Base-by-base conservation (phyloP, 345 rosid genomes). In the Atalantia buxifolia region DNA sequence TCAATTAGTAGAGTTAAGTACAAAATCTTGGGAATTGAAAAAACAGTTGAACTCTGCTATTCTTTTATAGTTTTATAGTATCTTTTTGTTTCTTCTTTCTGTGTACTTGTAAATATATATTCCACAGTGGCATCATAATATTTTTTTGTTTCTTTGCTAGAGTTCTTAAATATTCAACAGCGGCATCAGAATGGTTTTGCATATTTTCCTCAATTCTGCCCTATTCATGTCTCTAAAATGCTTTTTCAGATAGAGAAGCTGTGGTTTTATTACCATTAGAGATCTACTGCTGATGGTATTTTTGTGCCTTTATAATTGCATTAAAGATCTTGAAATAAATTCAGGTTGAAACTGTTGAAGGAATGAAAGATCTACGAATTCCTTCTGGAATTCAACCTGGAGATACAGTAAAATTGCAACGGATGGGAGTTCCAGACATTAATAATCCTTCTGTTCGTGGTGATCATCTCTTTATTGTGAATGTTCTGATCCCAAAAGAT, bases 281-380 rank as follows among this genome's bases (percentile, higher is more conserved):
- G 45, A 66, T 33, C 53, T n/a, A 14, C 21, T 5, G 28, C 45
- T 38, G 45, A 28, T 25, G 12, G 72, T 28, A n/a, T 35, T 73
- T 53, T 5, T 55, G n/a, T 73, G 56, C 40, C 73, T 38, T 31
- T 28, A 48, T 69, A 72, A 31, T 68, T 66, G 25, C 21, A 35
- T 30, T 7, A 35, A 56, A 38, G 36, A 33, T 75, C 59, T 69
- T 53, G 12, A 76, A 77, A 77, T 77, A 78, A 82, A 81, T 53
- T 70, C 88, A 95, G 99, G 99, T 95, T 69, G 93, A 93, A 80
- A 95, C 99, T 24, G 90, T 93, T 28, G 94, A 90, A 76, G 99
- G 99, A 64, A 76, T 83, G 78, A 87, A 80, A 87, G 92, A 91
- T 81, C 94, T 93, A 81, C 79, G 69, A 68, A 90, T 95, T 79